Percentiles rank a stretch among this genome's conserved stretches.
Evolutionary conservation across 169 alveolate genomes (phyloP).

Genomic region (Eimeria falciformis): DNA sequence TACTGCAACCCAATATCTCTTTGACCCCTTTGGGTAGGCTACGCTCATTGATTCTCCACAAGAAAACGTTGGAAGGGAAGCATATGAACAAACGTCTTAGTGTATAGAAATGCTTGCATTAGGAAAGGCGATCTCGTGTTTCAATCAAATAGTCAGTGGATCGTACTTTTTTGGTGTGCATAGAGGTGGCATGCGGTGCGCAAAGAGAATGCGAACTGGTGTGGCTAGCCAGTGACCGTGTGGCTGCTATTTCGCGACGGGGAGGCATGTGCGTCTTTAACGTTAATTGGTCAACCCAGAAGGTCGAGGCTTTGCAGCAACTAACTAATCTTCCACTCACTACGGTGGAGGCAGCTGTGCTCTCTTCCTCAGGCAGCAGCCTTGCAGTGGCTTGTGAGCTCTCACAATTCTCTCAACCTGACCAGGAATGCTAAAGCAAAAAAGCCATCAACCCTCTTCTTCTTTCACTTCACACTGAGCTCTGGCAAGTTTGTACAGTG

Average conservation of each 20-base stretch:
- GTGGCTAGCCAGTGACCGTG: conserved; percentile 20
- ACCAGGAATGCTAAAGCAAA: not conserved
- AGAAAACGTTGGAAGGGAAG: too few relatives aligned
- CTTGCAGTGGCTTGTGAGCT: conserved; percentile 27
- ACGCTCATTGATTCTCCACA: not conserved
- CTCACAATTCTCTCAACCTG: not conserved
- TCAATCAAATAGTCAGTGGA: too few relatives aligned
- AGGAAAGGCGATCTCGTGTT: too few relatives aligned
- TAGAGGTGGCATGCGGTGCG: not conserved
- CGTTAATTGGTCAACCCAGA: not conserved
- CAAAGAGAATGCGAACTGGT: conserved; percentile 7
- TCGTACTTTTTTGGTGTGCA: not conserved
- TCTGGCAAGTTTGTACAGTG: too few relatives aligned
- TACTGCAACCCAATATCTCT: conserved; percentile 1
- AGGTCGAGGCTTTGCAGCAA: not conserved
- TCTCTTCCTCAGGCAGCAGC: conserved; percentile 1
- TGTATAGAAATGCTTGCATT: not conserved
- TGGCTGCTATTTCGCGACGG: not conserved
- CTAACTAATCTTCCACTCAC: not conserved
- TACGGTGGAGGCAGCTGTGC: not conserved
- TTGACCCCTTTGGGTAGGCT: conserved; percentile 2
- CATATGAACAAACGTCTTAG: too few relatives aligned
- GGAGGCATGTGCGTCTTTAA: not conserved
- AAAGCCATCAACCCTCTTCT: not conserved
- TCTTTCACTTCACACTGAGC: not conserved